Conservation (phyloP, 805 yeast species). For the Metschnikowia similis region DNA sequence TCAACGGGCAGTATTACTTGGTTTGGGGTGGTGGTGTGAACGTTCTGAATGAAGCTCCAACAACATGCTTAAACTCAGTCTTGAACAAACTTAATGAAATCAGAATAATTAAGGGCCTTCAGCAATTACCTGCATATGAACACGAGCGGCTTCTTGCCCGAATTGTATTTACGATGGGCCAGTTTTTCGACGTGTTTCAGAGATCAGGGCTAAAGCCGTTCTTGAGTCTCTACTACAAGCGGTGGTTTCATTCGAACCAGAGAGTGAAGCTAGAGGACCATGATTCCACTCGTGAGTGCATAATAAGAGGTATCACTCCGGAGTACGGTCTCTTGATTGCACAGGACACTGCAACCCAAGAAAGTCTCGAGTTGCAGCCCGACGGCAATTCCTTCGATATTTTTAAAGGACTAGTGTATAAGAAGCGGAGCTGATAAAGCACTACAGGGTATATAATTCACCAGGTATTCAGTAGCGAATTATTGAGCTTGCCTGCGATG, state of each 20-base stretch:
- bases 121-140: conserved; percentile 42
- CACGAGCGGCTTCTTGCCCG: conserved; percentile 60
- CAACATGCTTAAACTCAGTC: conserved; percentile 78
- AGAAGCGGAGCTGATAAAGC: conserved; percentile 18
- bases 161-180: conserved; percentile 61
- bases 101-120: conserved; percentile 40
- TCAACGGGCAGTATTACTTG: conserved; percentile 55
- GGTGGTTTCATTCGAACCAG: conserved; percentile 85
- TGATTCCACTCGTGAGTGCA: conserved; percentile 48
- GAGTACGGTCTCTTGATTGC: conserved; percentile 84
- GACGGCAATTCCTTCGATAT: conserved; percentile 98
- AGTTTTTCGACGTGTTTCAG: conserved; percentile 55
- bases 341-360: conserved; percentile 59
- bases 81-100: conserved; percentile 56
- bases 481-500: no score
- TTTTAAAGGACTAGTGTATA: conserved; percentile 77
- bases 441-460: not conserved
- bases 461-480: not conserved
- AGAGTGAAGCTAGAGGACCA: conserved; percentile 48
- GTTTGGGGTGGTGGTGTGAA: conserved; percentile 88
- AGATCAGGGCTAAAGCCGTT: conserved; percentile 65
- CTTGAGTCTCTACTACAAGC: conserved; percentile 63
- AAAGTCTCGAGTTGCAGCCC: conserved; percentile 73
- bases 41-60: conserved; percentile 80
- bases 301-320: conserved; percentile 72